These are phyloP conservation scores for Aspergillus thermomutatus DNA, from an alignment of 2,329 filamentous ascomycete genomes.

Conservation along the genomic window DNA sequence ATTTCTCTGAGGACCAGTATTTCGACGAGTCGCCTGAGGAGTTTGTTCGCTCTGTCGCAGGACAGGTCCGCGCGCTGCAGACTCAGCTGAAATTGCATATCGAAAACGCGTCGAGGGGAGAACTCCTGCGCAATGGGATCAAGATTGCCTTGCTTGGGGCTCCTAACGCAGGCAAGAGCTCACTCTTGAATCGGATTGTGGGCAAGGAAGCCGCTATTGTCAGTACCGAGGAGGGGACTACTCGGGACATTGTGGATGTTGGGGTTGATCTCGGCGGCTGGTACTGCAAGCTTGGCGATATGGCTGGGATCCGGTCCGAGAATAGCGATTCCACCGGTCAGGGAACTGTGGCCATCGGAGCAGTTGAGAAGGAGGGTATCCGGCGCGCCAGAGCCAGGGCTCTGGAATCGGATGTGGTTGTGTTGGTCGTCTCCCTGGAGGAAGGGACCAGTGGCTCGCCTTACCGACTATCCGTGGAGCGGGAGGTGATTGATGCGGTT, in stretches of 20 bases:
- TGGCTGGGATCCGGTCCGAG: conserved; percentile 72
- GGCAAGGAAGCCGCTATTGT: conserved; percentile 94
- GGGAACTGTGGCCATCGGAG: conserved; percentile 52
- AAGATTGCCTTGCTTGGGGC: conserved; percentile 82
- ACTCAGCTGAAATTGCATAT: conserved; percentile 66
- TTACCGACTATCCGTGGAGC: conserved; percentile 45
- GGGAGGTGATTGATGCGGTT: conserved; percentile 55
- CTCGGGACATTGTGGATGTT: conserved; percentile 88
- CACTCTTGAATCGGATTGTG: conserved; percentile 82
- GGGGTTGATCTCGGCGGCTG: conserved; percentile 85
- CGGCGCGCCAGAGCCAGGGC: conserved; percentile 78
- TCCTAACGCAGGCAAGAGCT: conserved; percentile 94
- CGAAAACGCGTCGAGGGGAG: conserved; percentile 73
- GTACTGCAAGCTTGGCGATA: conserved; percentile 91
- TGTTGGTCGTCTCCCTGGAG: conserved; percentile 77
- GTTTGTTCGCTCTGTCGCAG: conserved; percentile 66
- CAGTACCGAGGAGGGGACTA: conserved; percentile 87
- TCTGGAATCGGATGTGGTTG: conserved; percentile 76
- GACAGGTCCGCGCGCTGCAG: conserved; percentile 61
- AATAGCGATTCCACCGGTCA: conserved; percentile 11
- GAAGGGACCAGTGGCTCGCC: conserved; percentile 23
- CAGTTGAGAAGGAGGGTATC: conserved; percentile 86
- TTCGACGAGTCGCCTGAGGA: conserved; percentile 82
- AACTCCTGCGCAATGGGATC: conserved; percentile 81
- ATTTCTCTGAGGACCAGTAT: conserved; percentile 96